Evolutionary conservation across 768 basidiomycete genomes (phyloP), one percentile per base, ranked within the genome.

Genomic region (Collybia nuda): DNA sequence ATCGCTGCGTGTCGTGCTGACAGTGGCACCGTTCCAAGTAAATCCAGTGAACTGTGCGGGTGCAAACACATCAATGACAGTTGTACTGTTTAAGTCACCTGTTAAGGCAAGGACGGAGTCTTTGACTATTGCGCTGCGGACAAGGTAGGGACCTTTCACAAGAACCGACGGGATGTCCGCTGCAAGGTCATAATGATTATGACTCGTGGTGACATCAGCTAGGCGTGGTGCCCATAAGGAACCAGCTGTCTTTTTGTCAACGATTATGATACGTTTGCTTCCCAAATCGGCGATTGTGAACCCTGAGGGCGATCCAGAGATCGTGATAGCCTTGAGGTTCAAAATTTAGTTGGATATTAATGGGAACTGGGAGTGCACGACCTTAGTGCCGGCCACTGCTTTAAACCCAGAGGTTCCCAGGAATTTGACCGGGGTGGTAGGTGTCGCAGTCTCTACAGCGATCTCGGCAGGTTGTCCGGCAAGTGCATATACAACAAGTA

Each of bases 201-300:
- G 56, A 1, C 57, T 59, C 5, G 52, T 56, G 7, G 32, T 11
- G 32, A 5, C 32, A 11, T 32, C 32, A 14, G 52, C 37, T 2
- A 88, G 63, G 15, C 75, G 74, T 1, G 85, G 85, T 2, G 78
- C 74, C 76, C 81, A 88, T 65, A 84, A 78, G 4, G 76, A 77
- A 12, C 72, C 74, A 1, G 82, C 81, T 3, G 79, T 78, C 43
- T 65, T 62, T 6, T 79, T 71, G 57, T 87, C 85, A 8, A 75
- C 75, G 51, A 76, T 78, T 21, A 86, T 70, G 43, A 88, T 58
- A 22, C 84, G 60, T 6, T 60, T 65, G 29, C 73, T 72, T 1
- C 74, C 79, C 46, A 78, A 70, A 11, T 75, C 57, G 48, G 75
- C 67, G n/a, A 81, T 60, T 3, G 59, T 54, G 4, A 66, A 44